Base-by-base conservation (phyloP, 2,329 filamentous ascomycete genomes). In the Diaporthe amygdali region DNA sequence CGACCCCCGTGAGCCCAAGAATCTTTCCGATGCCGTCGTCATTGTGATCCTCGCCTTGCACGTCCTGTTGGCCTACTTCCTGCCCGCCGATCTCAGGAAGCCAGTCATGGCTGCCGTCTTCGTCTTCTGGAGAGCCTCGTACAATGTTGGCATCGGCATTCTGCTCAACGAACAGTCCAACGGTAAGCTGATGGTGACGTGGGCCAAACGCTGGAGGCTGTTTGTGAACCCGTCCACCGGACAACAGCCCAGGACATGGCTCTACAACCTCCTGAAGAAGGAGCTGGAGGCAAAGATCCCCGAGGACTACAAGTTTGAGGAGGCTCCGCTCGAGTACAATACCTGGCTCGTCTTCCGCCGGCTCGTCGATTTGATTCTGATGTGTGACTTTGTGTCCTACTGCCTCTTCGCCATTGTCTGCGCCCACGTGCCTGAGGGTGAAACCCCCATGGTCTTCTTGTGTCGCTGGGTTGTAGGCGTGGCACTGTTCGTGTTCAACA, bases 371-470 rank as follows among this genome's bases (percentile, higher is more conserved):
- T 85, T 99, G 81, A 98, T 98, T 80, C 87, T 99, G 79, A 97
- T 99, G 95, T 98, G 95, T 87, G 96, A 99, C 84, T 99, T 99
- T 81, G 92, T 93, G 74, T 97, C 96, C 61, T 99, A 98, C 87
- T 96, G 94, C 82, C 90, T 98, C 71, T 99, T 98, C 84, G 96
- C 96, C 76, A 90, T 97, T 76, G 93, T 96, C 72, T 98, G 95
- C 82, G 92, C 91, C 73, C 90, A 92, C 78, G 91, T 88, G 46
- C 96, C 96, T 9, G 85, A 84, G 5, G 91, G 89, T 66, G 96
- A 99, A 84, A 88, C 87, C 72, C 76, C 91, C 73, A 76, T 90
- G 74, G 89, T 97, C 82, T 92, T 92, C 56, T 76, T 89, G 66
- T 87, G 91, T 69, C 92, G 96, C 72, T 99, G 96, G 96, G 79